phyloP scores from a whole-genome alignment of 1,139 yeast genomes.

The Yamadazyma diddensiae region DNA sequence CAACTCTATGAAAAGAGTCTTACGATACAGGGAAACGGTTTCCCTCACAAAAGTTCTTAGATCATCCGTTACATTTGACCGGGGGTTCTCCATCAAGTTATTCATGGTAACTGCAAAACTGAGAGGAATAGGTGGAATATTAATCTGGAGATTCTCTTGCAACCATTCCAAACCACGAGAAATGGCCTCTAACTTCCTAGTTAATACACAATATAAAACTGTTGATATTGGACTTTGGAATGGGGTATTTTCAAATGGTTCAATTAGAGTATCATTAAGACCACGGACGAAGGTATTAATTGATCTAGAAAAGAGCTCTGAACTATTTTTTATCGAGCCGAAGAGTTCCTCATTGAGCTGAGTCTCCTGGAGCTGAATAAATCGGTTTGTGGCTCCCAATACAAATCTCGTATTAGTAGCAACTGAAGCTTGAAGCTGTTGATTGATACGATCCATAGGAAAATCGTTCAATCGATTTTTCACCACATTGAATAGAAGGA shows the following conservation, averaged over 20 bases:
- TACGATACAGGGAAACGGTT: conserved; percentile 28
- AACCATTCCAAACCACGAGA: conserved; percentile 81
- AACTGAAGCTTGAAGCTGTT: conserved; percentile 4
- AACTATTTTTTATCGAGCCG: conserved; percentile 64
- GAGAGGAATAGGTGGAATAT: conserved; percentile 43
- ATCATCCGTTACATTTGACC: neutral
- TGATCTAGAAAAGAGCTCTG: conserved; percentile 39
- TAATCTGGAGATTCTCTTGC: conserved; percentile 56
- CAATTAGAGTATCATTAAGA: conserved; percentile 27
- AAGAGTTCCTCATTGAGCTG: conserved; percentile 61
- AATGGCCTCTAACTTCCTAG: conserved; percentile 61
- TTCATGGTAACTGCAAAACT: conserved; percentile 1
- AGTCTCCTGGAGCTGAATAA: conserved; percentile 27
- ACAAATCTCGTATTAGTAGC: conserved; percentile 7
- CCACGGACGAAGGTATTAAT: conserved; percentile 37
- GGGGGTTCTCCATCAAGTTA: neutral
- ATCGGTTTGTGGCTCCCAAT: conserved; percentile 19
- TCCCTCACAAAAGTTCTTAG: conserved; percentile 4
- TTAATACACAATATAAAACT: conserved; percentile 76
- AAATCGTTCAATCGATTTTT: conserved; percentile 4
- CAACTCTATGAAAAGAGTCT: conserved; percentile 42
- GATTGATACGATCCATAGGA: conserved; percentile 6
- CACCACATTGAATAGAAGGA: conserved; percentile 30
- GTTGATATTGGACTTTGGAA: conserved; percentile 59
- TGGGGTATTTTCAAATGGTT: conserved; percentile 65